Conservation (phyloP, 2,329 filamentous ascomycete genomes). For the Epichloe sibirici region DNA sequence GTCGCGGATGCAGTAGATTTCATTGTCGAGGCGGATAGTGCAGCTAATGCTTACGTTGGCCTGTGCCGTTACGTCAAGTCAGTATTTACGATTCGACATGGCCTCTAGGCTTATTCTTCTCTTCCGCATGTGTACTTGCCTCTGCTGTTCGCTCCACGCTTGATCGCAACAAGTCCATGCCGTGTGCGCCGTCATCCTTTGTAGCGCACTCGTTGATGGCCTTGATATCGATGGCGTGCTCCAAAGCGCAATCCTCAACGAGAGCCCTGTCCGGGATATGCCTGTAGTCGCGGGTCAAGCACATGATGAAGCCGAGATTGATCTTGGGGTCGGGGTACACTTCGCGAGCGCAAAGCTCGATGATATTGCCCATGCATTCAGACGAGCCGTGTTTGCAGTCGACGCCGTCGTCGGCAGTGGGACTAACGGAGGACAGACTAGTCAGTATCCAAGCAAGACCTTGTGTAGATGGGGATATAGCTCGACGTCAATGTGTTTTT, state of each 20-base stretch:
- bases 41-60: conserved; percentile 61
- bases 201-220: conserved; percentile 73
- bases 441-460: too few species aligned
- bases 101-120: neutral
- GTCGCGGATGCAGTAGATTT: conserved; percentile 78
- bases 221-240: conserved; percentile 78
- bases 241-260: conserved; percentile 76
- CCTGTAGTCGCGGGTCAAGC: conserved; percentile 62
- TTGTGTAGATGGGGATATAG: too few species aligned
- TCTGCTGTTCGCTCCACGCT: conserved; percentile 53
- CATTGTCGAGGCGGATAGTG: conserved; percentile 65
- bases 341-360: conserved; percentile 79
- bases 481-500: neutral
- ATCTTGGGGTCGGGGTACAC: conserved; percentile 78
- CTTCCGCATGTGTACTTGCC: conserved; percentile 24
- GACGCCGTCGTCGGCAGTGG: conserved; percentile 68
- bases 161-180: conserved; percentile 51
- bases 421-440: conserved; percentile 27
- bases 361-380: conserved; percentile 87
- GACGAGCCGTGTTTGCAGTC: conserved; percentile 78
- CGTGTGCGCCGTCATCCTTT: conserved; percentile 60
- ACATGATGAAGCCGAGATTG: conserved; percentile 88
- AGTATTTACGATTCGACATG: neutral
- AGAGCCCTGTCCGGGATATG: conserved; percentile 69
- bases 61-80: conserved; percentile 17